Evolutionary conservation across 805 yeast species (phyloP).

Genomic region (Teunomyces stri): DNA sequence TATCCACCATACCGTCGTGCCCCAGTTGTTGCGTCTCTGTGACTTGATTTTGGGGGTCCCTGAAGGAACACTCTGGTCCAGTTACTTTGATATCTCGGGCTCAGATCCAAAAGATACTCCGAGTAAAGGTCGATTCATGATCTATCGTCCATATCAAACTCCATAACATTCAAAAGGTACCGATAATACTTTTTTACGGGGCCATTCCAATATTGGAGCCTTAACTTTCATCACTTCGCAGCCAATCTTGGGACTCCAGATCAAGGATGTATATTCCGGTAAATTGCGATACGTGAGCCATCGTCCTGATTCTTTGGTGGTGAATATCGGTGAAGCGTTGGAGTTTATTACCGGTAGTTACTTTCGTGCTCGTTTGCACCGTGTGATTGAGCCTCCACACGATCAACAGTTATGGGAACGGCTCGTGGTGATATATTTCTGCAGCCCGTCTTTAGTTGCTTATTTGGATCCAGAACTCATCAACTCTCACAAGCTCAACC

Average conservation of each 20-base stretch:
- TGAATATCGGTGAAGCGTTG: slow-evolving; percentile 41
- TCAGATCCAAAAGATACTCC: slow-evolving; percentile 18
- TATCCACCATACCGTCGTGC: slow-evolving; percentile 6
- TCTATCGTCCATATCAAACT: slow-evolving; percentile 22
- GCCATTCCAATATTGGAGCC: slow-evolving; percentile 46
- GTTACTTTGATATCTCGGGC: slow-evolving; percentile 5
- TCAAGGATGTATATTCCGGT: slow-evolving; percentile 34
- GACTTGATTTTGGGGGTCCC: slow-evolving; percentile 73
- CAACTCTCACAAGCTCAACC: slow-evolving; percentile 34
- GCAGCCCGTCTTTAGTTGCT: slow-evolving; percentile 35
- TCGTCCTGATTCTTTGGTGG: slow-evolving; percentile 37
- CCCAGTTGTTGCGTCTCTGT: slow-evolving; percentile 7
- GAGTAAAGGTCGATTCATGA: slow-evolving; percentile 26
- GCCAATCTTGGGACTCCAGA: slow-evolving; percentile 40
- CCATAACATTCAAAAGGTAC: slow-evolving; percentile 29
- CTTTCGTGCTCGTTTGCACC: slow-evolving; percentile 45
- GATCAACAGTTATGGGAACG: slow-evolving; percentile 38
- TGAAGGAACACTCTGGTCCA: slow-evolving; percentile 7
- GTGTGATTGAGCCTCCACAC: slow-evolving; percentile 47
- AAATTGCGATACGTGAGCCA: slow-evolving; percentile 41
- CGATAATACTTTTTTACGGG: slow-evolving; percentile 43
- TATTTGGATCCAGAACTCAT: slow-evolving; percentile 42
- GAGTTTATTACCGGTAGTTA: slow-evolving; percentile 46
- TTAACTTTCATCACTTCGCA: slow-evolving; percentile 41
- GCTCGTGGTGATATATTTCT: slow-evolving; percentile 42